Percentiles rank a stretch among this genome's conserved stretches.
Conservation (phyloP, 129 eudicot species). For the Apium graveolens region DNA sequence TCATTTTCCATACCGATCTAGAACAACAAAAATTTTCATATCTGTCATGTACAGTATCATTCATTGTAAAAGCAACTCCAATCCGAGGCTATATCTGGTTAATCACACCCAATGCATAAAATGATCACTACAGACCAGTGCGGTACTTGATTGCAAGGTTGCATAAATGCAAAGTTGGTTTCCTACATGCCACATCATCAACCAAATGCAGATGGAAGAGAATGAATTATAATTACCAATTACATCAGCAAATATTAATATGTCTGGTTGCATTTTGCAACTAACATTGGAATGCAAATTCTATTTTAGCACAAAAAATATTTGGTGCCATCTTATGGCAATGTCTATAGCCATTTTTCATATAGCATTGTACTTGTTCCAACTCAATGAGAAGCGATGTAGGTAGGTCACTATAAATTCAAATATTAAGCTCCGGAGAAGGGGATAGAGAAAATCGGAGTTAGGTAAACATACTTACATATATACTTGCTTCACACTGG, state of each 20-base stretch:
- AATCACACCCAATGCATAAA: not conserved
- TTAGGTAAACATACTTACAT: constrained; percentile 42
- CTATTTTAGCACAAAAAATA: not conserved
- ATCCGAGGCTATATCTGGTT: not conserved
- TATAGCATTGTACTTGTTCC: not conserved
- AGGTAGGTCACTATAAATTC: not conserved
- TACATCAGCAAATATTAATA: not conserved
- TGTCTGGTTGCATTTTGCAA: not conserved
- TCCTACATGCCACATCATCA: too few species aligned
- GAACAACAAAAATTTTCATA: not conserved
- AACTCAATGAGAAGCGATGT: not conserved
- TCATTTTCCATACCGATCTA: not conserved
- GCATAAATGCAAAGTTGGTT: not conserved
- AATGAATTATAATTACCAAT: not conserved
- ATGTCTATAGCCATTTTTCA: not conserved
- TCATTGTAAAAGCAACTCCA: not conserved
- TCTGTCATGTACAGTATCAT: not conserved
- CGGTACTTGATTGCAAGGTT: not conserved
- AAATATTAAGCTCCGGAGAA: not conserved
- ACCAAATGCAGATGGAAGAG: too few species aligned
- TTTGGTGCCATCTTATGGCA: not conserved
- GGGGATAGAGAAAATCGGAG: not conserved
- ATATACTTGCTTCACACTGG: constrained; percentile 80
- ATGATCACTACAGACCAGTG: not conserved
- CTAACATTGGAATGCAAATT: not conserved